phyloP scores from a whole-genome alignment of 768 basidiomycete genomes.

The Lactarius akahatsu region DNA sequence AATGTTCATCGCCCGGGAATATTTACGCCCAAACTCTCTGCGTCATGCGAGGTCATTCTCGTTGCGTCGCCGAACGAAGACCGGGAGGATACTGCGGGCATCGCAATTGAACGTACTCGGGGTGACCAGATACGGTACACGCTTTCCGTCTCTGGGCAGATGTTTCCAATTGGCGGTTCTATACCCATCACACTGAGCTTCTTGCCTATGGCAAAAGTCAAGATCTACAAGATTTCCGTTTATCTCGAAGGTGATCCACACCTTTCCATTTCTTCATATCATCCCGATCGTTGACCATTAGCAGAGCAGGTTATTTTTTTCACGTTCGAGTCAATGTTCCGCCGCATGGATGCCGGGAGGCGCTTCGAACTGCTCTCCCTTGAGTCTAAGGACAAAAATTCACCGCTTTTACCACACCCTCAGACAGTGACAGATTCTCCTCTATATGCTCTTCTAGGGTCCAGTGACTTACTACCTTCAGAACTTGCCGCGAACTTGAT shows the following conservation, averaged over 20 bases:
- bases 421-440: slow-evolving; percentile 69
- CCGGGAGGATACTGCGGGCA: slow-evolving; percentile 74
- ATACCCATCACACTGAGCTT: slow-evolving; percentile 79
- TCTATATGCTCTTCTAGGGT: slow-evolving; percentile 40
- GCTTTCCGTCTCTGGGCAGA: slow-evolving; percentile 69
- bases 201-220: slow-evolving; percentile 81
- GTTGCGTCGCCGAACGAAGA: slow-evolving; percentile 79
- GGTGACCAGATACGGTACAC: slow-evolving; percentile 83
- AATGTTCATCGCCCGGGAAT: slow-evolving; percentile 81
- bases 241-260: slow-evolving; percentile 70
- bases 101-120: slow-evolving; percentile 90
- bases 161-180: slow-evolving; percentile 80
- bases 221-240: slow-evolving; percentile 69
- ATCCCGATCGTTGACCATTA: slow-evolving; percentile 3
- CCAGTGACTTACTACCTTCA: slow-evolving; percentile 51
- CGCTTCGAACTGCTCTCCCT: slow-evolving; percentile 10
- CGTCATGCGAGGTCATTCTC: slow-evolving; percentile 69
- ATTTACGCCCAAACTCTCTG: slow-evolving; percentile 68
- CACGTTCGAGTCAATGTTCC: slow-evolving; percentile 62
- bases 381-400: slow-evolving; percentile 8
- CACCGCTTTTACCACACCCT: slow-evolving; percentile 63
- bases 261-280: slow-evolving; percentile 3
- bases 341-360: slow-evolving; percentile 63
- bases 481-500: slow-evolving; percentile 2
- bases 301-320: slow-evolving; percentile 82